These are phyloP conservation scores for Kazachstania sp. DNA, from an alignment of 1,139 yeast genomes.

Conservation along the genomic window DNA sequence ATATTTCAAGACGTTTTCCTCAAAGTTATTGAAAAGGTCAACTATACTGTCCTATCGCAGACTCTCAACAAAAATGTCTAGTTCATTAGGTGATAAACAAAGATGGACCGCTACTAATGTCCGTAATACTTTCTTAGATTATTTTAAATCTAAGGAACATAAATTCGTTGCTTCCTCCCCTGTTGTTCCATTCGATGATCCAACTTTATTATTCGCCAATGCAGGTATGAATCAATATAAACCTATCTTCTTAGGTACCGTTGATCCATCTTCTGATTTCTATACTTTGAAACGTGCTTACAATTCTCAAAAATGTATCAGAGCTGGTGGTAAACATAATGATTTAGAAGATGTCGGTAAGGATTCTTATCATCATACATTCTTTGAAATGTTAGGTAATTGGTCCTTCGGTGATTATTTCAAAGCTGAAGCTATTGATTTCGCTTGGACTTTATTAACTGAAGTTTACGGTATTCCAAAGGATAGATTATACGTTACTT, in stretches of 20 bases:
- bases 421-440: constrained; percentile 82
- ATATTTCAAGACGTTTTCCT: constrained; percentile 2
- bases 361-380: constrained; percentile 96
- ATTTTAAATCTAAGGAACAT: constrained; percentile 61
- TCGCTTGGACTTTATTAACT: constrained; percentile 88
- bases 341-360: constrained; percentile 98
- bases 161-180: constrained; percentile 86
- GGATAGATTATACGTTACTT: constrained; percentile 83
- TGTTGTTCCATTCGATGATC: constrained; percentile 96
- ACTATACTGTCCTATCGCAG: background rate
- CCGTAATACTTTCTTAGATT: constrained; percentile 79
- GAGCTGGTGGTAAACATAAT: constrained; percentile 99
- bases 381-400: constrained; percentile 98
- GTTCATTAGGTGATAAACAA: constrained; percentile 29
- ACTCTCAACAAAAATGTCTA: constrained; percentile 17
- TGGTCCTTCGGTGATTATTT: constrained; percentile 99
- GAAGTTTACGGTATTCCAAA: constrained; percentile 68
- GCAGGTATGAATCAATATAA: constrained; percentile 99
- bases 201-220: constrained; percentile 88
- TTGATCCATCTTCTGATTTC: constrained; percentile 86
- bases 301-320: constrained; percentile 94
- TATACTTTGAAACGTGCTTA: constrained; percentile 78
- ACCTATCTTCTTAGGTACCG: constrained; percentile 93
- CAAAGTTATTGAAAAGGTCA: background rate
- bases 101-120: constrained; percentile 69